Percentiles rank a stretch among this genome's conserved stretches.
These are phyloP conservation scores for Pelargonium cotyledonis DNA, from an alignment of 441 rosid species.

Conservation along the genomic window DNA sequence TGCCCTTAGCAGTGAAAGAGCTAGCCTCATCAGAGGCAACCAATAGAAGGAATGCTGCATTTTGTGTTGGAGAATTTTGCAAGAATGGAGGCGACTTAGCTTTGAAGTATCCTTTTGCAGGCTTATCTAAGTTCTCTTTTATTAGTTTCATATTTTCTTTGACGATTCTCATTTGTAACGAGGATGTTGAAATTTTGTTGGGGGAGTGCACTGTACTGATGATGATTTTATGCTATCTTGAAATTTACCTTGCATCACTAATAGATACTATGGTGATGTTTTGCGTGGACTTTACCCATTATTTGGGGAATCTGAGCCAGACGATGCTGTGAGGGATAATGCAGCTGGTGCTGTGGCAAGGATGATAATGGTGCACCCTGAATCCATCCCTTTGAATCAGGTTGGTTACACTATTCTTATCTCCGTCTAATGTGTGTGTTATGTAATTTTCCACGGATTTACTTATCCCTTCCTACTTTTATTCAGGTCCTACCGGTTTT, in stretches of 20 bases:
- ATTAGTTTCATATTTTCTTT: not conserved
- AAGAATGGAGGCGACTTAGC: slow-evolving; percentile 84
- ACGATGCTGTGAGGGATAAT: slow-evolving; percentile 92
- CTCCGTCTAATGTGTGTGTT: not conserved
- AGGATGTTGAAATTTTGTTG: slow-evolving; percentile 2
- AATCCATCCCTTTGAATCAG: slow-evolving; percentile 84
- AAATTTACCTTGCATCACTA: slow-evolving; percentile 39
- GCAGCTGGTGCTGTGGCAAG: slow-evolving; percentile 99
- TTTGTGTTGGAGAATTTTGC: slow-evolving; percentile 93
- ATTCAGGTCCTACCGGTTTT: slow-evolving; percentile 88
- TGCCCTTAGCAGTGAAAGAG: slow-evolving; percentile 91
- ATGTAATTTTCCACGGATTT: slow-evolving; percentile 7
- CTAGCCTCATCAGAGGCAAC: slow-evolving; percentile 78
- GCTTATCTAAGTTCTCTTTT: slow-evolving; percentile 11
- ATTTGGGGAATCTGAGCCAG: slow-evolving; percentile 92
- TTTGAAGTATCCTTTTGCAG: slow-evolving; percentile 72
- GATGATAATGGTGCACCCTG: slow-evolving; percentile 90
- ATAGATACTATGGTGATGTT: slow-evolving; percentile 71
- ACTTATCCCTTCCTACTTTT: slow-evolving; percentile 13
- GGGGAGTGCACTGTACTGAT: slow-evolving; percentile 3
- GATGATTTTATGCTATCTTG: slow-evolving; percentile 3
- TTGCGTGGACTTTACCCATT: slow-evolving; percentile 68
- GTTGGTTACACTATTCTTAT: slow-evolving; percentile 26
- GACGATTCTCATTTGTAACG: slow-evolving; percentile 1
- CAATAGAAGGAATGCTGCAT: slow-evolving; percentile 97